These are phyloP conservation scores for Talaromyces albobiverticillius DNA, from an alignment of 2,329 filamentous ascomycete genomes.

Conservation along the genomic window DNA sequence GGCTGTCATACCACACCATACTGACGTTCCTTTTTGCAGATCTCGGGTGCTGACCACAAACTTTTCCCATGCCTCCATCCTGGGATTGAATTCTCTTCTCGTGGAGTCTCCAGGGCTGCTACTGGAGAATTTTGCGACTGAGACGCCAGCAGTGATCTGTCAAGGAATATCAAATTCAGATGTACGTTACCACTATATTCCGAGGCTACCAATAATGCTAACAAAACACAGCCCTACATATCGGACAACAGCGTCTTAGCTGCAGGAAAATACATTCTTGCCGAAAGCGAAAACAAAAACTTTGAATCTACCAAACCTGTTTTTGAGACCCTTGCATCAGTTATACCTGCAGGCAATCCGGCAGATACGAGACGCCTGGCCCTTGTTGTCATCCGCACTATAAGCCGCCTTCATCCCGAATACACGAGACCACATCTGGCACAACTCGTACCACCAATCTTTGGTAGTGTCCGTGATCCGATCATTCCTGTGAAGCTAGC, in stretches of 20 bases:
- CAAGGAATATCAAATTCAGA: constrained; percentile 75
- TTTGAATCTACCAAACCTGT: constrained; percentile 77
- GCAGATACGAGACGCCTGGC: constrained; percentile 81
- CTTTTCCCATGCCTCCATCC: constrained; percentile 72
- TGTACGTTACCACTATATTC: constrained; percentile 54
- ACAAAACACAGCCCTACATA: constrained; percentile 64
- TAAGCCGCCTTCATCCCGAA: constrained; percentile 75
- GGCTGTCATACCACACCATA: not conserved
- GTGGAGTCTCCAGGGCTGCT: constrained; percentile 73
- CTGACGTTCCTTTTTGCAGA: constrained; percentile 43
- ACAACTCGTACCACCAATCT: constrained; percentile 77
- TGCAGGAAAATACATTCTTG: constrained; percentile 83
- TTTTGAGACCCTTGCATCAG: constrained; percentile 71
- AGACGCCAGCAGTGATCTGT: constrained; percentile 72
- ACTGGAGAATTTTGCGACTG: constrained; percentile 66
- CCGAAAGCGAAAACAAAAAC: constrained; percentile 54
- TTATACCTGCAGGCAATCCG: constrained; percentile 74
- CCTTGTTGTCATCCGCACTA: constrained; percentile 82
- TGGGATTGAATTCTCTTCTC: constrained; percentile 85
- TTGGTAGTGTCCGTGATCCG: constrained; percentile 82
- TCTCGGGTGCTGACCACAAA: constrained; percentile 75
- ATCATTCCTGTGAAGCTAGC: constrained; percentile 95
- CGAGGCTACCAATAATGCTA: constrained; percentile 12
- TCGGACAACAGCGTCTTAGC: constrained; percentile 86
- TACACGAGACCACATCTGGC: constrained; percentile 77